These are phyloP conservation scores for Xylaria sp. DNA, from an alignment of 2,329 filamentous ascomycete species.

Conservation along the genomic window DNA sequence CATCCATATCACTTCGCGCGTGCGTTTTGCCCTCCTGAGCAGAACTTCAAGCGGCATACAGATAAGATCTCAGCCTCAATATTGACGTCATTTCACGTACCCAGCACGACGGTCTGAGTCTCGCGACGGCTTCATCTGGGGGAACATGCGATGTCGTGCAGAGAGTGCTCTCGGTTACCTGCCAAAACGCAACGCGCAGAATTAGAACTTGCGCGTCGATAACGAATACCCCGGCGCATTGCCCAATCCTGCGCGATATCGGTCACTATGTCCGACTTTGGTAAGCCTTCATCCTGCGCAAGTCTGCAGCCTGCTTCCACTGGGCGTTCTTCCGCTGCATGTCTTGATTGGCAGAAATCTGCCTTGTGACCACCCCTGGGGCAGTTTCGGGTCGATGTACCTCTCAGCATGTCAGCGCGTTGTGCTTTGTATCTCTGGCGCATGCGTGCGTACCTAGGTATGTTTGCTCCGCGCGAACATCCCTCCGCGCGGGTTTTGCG, in stretches of 20 bases:
- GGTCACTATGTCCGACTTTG: conserved; percentile 31
- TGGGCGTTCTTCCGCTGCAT: conserved; percentile 39
- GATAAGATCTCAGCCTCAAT: conserved; percentile 17
- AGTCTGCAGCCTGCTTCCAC: conserved; percentile 36
- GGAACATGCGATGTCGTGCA: not conserved
- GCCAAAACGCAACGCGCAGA: conserved; percentile 12
- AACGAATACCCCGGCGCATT: conserved; percentile 23
- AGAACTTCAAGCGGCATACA: conserved; percentile 10
- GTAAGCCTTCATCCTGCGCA: conserved; percentile 37
- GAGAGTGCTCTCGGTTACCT: not conserved
- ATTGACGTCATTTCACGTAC: not conserved
- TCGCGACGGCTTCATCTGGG: conserved; percentile 6
- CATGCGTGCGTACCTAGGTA: conserved; percentile 9
- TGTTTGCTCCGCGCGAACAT: conserved; percentile 37
- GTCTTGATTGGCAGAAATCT: conserved; percentile 43
- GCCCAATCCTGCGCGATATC: conserved; percentile 13
- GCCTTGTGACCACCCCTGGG: conserved; percentile 12
- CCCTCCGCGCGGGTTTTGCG: conserved; percentile 46
- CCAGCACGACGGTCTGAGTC: not conserved
- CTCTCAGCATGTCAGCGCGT: conserved; percentile 23
- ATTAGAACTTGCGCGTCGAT: not conserved
- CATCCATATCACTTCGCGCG: conserved; percentile 31
- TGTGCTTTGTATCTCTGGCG: conserved; percentile 15
- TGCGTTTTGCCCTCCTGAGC: conserved; percentile 32
- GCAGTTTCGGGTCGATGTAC: conserved; percentile 17